Conservation (phyloP, 78 protist genomes). For the Emiliania huxleyi region DNA sequence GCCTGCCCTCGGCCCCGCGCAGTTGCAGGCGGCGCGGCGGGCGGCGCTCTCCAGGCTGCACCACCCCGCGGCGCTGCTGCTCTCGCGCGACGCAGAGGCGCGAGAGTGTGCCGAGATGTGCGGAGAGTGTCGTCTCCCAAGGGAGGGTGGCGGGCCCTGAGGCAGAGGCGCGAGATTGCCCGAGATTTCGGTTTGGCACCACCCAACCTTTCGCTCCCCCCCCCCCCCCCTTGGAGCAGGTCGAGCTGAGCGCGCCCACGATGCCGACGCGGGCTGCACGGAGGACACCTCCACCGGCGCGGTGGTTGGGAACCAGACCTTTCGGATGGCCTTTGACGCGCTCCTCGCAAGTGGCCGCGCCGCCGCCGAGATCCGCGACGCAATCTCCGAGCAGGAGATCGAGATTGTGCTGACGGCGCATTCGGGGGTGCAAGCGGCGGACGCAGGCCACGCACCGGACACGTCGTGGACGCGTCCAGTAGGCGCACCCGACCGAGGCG, state of each 20-base stretch:
- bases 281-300: no score
- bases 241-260: neutral
- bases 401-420: slow-evolving; percentile 80
- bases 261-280: no score
- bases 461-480: no score
- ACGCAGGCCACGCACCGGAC: no score
- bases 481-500: slow-evolving; percentile 81
- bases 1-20: neutral
- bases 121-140: no score
- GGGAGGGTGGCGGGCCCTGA: no score
- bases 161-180: no score
- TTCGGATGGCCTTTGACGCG: neutral
- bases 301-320: neutral
- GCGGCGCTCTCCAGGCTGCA: neutral
- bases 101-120: no score
- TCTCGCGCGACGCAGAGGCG: neutral
- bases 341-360: neutral
- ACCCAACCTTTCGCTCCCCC: no score
- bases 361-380: neutral
- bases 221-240: no score
- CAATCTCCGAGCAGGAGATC: neutral
- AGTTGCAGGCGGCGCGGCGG: neutral
- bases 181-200: no score
- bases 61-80: neutral
- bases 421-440: no score